Base-by-base conservation (phyloP, 441 rosid species). In the Flueggea neowawraea region DNA sequence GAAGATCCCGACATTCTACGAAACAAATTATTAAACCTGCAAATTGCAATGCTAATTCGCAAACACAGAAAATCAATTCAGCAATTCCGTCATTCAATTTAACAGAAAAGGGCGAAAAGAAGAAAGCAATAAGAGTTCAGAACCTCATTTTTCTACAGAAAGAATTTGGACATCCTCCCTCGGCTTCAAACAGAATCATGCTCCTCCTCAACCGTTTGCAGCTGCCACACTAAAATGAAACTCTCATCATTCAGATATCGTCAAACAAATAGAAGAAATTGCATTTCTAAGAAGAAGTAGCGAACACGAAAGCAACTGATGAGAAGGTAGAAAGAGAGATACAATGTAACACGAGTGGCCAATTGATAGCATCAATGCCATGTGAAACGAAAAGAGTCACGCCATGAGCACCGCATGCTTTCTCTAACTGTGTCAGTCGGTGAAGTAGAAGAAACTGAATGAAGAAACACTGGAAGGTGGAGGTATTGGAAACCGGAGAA, bases 1-100 rank as follows among this genome's bases (percentile, higher is more conserved):
- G 72, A 71, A 5, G 71, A 44, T 64, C 62, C 83, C 32, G 84
- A 76, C 39, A 80, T 52, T 63, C 68, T 77, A 8, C 73, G 66
- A 52, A 84, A 52, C 48, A 72, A 66, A 75, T 54, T 69, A 75
- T 77, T 73, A 63, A 76, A 75, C 89, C 92, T 81, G 73, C 54
- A 56, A 77, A 36, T 67, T 53, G 59, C 4, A 64, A 73, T 61
- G 7, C 10, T 39, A 63, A 65, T 58, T 59, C 22, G 17, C 10
- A 28, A 32, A 47, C 5, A 47, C 11, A 45, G 31, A 15, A 36
- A 36, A 36, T 36, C 28, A 36, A 36, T 36, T 57, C n/a, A 22
- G 31, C 9, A 11, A 54, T 32, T 11, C 43, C 7, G 32, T 56
- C 31, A 33, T 28, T 14, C 0, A 47, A 4, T 56, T 47, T 16